These are phyloP conservation scores for Tetraselmis chui DNA, from an alignment of 139 green algal species.

Conservation along the genomic window DNA sequence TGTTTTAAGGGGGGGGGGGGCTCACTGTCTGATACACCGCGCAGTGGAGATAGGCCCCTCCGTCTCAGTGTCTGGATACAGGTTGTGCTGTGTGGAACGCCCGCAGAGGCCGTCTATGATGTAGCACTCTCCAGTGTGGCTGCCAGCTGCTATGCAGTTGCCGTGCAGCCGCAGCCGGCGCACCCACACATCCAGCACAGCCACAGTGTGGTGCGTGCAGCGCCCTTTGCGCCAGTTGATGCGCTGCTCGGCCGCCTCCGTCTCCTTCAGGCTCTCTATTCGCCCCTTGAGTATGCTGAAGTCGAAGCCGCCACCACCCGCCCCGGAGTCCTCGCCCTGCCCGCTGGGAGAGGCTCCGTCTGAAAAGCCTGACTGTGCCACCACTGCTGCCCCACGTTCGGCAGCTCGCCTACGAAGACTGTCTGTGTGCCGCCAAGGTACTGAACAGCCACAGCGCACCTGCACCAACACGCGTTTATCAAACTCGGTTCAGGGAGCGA, in stretches of 20 bases:
- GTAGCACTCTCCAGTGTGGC: not conserved
- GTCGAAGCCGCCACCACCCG: not conserved
- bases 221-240: not conserved
- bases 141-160: not conserved
- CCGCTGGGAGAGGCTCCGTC: not conserved
- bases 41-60: not conserved
- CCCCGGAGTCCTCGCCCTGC: not conserved
- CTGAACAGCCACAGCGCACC: no score
- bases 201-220: not conserved
- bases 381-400: no score
- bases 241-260: not conserved
- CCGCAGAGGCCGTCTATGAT: not conserved
- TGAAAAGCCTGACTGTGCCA: no score
- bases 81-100: not conserved
- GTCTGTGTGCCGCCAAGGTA: no score
- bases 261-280: not conserved
- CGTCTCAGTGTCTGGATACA: not conserved
- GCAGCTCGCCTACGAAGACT: no score
- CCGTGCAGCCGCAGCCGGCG: not conserved
- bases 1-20: not conserved
- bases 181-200: not conserved
- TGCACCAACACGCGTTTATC: no score
- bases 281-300: not conserved
- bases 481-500: no score
- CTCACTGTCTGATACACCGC: not conserved